These are phyloP conservation scores for Saccharum spontaneum DNA, from an alignment of 176 grass and related monocot species.

Conservation along the genomic window DNA sequence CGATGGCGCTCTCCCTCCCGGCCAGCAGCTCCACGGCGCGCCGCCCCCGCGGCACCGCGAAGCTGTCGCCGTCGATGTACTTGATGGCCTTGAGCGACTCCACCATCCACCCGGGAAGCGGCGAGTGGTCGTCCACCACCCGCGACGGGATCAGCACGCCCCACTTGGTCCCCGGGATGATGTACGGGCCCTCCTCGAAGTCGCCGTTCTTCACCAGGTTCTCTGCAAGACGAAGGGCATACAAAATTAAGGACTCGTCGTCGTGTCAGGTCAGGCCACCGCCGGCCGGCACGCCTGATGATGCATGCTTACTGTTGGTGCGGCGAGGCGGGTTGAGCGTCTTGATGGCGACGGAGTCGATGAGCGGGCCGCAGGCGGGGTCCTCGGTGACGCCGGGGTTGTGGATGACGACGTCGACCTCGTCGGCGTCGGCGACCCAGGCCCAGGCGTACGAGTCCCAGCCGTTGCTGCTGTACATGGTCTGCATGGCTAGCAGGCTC, in stretches of 20 bases:
- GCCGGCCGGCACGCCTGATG: no score
- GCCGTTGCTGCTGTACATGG: constrained; percentile 94
- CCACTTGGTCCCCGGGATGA: constrained; percentile 75
- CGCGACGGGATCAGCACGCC: constrained; percentile 74
- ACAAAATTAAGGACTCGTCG: no score
- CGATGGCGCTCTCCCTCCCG: constrained; percentile 69
- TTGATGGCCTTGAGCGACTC: constrained; percentile 83
- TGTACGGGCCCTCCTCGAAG: constrained; percentile 90
- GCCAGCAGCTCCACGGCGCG: constrained; percentile 86
- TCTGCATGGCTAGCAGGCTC: constrained; percentile 66
- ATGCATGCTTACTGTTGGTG: constrained; percentile 52
- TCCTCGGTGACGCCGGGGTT: constrained; percentile 75
- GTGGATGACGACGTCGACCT: constrained; percentile 66
- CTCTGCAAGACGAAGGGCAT: constrained; percentile 26
- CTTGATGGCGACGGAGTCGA: constrained; percentile 82
- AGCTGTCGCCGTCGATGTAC: constrained; percentile 73
- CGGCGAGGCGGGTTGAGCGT: constrained; percentile 53
- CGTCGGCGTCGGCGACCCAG: constrained; percentile 48
- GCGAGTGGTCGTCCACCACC: constrained; percentile 70
- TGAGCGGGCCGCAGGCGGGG: constrained; percentile 80
- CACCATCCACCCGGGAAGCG: constrained; percentile 85
- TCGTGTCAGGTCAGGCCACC: no score
- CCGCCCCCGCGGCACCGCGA: constrained; percentile 62
- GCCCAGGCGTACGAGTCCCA: constrained; percentile 97
- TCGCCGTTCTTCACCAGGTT: constrained; percentile 87